Evolutionary conservation across 371 early-diverging fungal genomes (phyloP), one percentile per base, ranked within the genome.

Genomic region (Lichtheimia ramosa): DNA sequence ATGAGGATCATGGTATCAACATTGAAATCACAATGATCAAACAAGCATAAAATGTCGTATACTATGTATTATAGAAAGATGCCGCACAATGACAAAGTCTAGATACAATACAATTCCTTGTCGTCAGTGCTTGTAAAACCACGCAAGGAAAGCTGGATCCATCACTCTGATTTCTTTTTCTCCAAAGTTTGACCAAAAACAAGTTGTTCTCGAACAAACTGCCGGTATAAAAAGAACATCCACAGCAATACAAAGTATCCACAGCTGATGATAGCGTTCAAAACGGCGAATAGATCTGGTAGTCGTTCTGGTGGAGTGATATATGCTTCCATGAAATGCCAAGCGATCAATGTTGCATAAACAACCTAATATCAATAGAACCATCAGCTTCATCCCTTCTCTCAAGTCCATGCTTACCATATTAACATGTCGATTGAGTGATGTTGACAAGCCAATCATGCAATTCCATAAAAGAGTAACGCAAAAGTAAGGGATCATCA

Each of bases 271-370:
- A 89, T 51, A 10, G 87, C 87, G 70, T 96, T 97, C 20, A 86
- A 49, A 3, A 97, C 91, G 0, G 87, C 80, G 56, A 83, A 93
- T 3, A 94, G 23, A 61, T 97, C 92, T 0, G 97, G 97, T 58
- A 87, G 81, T 39, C 79, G 70, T 6, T 70, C 62, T 12, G 96
- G 95, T 6, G 92, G 79, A 1, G 84, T 70, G 5, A 91, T 43
- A 2, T 71, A 54, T 5, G 61, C 58, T 51, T 93, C 90, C 15
- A 75, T 64, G 3, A 79, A 12, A 70, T 93, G 93, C 66, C 91
- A 71, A 3, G 69, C 51, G 0, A 71, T 46, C 61, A 93, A 86
- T 6, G 66, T 64, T 3, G 75, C 43, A 56, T 87, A 79, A 21
- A 75, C 60, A 27, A 64, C 65, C 89, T 62, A 39, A 34, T 58